Percentiles rank a stretch among this genome's conserved stretches.
phyloP scores from a whole-genome alignment of 805 yeast genomes.

The Metschnikowia drakensbergensis region DNA sequence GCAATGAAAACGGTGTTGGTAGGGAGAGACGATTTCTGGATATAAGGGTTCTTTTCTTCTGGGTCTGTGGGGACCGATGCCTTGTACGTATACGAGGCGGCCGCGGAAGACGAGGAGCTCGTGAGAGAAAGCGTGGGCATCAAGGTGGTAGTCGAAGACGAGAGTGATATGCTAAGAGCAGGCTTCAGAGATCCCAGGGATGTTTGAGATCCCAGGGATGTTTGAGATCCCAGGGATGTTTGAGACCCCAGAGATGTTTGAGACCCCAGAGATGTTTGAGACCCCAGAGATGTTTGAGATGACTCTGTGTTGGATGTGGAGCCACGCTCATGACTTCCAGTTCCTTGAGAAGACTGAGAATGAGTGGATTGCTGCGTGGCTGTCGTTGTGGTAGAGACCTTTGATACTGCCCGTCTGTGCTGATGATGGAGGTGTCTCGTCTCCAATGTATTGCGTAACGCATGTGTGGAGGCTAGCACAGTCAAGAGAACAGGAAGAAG shows the following conservation, averaged over 20 bases:
- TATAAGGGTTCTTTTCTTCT: conserved; percentile 15
- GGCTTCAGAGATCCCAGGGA: not conserved
- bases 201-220: not conserved
- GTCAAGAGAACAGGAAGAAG: not conserved
- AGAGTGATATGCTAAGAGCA: not conserved
- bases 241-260: not conserved
- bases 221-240: not conserved
- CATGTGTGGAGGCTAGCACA: not conserved
- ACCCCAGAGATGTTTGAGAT: not conserved
- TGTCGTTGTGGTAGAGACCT: not conserved
- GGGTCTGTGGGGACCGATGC: conserved; percentile 10
- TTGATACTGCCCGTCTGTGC: not conserved
- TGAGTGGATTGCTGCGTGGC: not conserved
- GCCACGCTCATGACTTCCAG: too few species aligned
- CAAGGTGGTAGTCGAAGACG: conserved; percentile 4
- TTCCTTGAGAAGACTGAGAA: not conserved
- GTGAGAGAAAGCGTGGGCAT: conserved; percentile 20
- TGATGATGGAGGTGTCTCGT: conserved; percentile 2
- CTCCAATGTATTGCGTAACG: not conserved
- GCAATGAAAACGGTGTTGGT: conserved; percentile 41
- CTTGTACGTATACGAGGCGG: conserved; percentile 10
- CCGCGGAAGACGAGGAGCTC: conserved; percentile 10
- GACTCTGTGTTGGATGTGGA: not conserved
- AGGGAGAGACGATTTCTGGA: conserved; percentile 23
- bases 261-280: not conserved